A percentile compares a stretch with the other conserved stretches of the same genome.
These are phyloP conservation scores for Diaporthe citriasiana DNA, from an alignment of 2,329 filamentous ascomycete species.

Conservation along the genomic window DNA sequence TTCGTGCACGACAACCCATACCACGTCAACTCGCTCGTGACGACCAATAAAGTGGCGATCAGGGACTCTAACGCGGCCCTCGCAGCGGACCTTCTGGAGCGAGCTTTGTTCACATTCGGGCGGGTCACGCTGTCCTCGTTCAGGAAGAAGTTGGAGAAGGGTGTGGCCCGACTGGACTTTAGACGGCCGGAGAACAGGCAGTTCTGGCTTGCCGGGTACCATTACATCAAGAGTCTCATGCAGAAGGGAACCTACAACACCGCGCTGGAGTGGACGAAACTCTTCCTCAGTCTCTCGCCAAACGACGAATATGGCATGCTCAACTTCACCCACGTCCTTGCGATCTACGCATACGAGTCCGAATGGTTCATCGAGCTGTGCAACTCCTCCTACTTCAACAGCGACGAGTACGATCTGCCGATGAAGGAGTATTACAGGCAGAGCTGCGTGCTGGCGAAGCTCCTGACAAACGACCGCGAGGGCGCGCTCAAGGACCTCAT, in stretches of 20 bases:
- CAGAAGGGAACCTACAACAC: constrained; percentile 96
- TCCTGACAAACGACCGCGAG: constrained; percentile 76
- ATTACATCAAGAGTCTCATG: constrained; percentile 87
- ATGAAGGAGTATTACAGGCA: constrained; percentile 77
- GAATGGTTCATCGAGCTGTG: constrained; percentile 81
- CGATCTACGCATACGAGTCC: constrained; percentile 83
- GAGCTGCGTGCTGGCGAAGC: constrained; percentile 81
- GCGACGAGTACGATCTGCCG: constrained; percentile 47
- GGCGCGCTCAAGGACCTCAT: constrained; percentile 76
- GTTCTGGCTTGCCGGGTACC: constrained; percentile 90
- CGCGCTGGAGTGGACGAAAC: constrained; percentile 92
- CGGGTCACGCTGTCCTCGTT: constrained; percentile 89
- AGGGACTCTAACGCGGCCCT: constrained; percentile 91
- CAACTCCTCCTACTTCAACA: constrained; percentile 61
- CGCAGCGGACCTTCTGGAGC: constrained; percentile 88
- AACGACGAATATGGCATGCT: constrained; percentile 87
- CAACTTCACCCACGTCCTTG: constrained; percentile 85
- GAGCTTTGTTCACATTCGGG: constrained; percentile 94
- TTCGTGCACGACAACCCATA: constrained; percentile 85
- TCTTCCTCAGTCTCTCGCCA: constrained; percentile 82
- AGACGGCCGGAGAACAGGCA: constrained; percentile 88
- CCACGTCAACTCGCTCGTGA: constrained; percentile 92
- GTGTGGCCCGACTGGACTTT: constrained; percentile 86
- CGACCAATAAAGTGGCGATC: constrained; percentile 92
- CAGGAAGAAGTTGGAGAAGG: constrained; percentile 79